Evolutionary conservation across 2,329 filamentous ascomycete genomes (phyloP), one percentile per base, ranked within the genome.

Genomic region (Exophiala spinifera): DNA sequence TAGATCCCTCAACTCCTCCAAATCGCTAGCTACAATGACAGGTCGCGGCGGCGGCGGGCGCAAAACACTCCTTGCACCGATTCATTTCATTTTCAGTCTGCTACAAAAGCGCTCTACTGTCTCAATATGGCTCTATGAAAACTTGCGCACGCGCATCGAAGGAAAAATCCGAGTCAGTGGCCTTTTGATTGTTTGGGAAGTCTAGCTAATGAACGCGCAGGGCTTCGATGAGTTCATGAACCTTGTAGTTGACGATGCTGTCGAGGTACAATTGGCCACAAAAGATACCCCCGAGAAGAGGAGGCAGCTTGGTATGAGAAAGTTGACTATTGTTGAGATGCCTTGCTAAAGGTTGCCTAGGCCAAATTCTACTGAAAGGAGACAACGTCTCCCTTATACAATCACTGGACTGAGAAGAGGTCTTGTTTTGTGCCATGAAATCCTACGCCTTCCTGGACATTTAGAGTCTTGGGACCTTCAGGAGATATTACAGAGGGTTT

Each of bases 221-320:
- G 91, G 94, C 13, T 99, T 99, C 64, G 94, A 99, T 71, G 94
- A 99, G 74, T 99, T 97, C 76, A 96, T 99, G 91, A 99, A 99
- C 76, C 79, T 99, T 46, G 94, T 97, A 36, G 82, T 96, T 63
- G 94, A 99, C 68, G 91, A 99, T 65, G 94, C 94, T 25, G 84
- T 96, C 53, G 92, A 97, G 74, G 91, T 99, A 42, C 88, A 86
- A 71, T 82, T 90, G 68, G 79, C 89, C 51, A 91, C 88, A 60
- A 95, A 95, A 78, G 85, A 83, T 14, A 86, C 88, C 39, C 84
- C 86, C 63, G 91, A 95, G 74, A 85, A 83, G 63, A 82, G 91
- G 70, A 85, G 89, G 72, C 79, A 84, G 40, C 72, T 96, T 49
- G 92, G 91, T 95, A 80, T 59, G 80, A 60, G 14, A 21, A 31